Conservation (phyloP, 345 rosid species). For the Eucalyptus sp. region DNA sequence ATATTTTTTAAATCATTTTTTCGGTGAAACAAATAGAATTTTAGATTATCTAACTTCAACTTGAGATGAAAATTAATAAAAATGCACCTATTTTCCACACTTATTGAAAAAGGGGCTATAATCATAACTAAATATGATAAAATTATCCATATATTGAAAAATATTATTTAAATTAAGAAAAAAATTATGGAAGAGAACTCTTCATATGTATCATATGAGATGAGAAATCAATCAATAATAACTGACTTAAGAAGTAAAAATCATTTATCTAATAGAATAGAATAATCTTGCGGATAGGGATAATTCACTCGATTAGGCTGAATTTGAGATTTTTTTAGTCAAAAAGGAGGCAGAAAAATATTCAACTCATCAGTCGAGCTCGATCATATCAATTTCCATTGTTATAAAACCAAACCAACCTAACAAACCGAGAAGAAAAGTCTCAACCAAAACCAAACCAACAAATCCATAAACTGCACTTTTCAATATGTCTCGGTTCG, state of each 20-base stretch:
- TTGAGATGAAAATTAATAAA: not conserved
- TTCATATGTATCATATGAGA: not conserved
- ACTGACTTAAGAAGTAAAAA: not conserved
- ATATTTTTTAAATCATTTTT: no score
- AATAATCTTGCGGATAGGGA: not conserved
- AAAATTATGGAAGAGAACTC: not conserved
- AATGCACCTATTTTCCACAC: not conserved
- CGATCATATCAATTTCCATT: not conserved
- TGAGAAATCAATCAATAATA: not conserved
- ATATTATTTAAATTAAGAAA: not conserved
- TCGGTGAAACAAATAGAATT: fast-evolving
- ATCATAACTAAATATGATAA: not conserved
- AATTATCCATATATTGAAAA: not conserved
- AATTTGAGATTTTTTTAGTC: not conserved
- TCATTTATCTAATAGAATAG: not conserved
- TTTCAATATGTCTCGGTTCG: not conserved
- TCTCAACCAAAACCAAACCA: not conserved
- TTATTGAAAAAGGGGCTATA: not conserved
- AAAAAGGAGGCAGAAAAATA: not conserved
- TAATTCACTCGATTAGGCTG: not conserved
- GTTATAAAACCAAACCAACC: not conserved
- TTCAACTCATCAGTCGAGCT: not conserved
- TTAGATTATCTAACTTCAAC: not conserved
- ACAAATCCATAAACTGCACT: not conserved
- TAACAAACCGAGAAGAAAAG: not conserved